These are phyloP conservation scores for Penicillium pancosmium DNA, from an alignment of 495 filamentous ascomycete species.

Conservation along the genomic window DNA sequence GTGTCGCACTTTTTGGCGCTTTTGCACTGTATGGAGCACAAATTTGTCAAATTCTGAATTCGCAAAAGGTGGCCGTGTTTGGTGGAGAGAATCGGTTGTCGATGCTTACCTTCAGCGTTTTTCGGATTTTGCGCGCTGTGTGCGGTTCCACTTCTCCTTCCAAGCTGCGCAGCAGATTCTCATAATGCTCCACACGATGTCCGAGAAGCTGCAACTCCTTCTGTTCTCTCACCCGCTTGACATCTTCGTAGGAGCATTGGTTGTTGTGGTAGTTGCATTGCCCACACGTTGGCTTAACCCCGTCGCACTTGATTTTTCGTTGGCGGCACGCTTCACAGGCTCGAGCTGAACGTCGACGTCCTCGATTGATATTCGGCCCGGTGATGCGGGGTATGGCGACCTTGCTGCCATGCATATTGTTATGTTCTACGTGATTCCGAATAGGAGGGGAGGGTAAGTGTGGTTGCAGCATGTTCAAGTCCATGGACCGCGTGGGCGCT, in stretches of 20 bases:
- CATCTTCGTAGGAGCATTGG: constrained; percentile 56
- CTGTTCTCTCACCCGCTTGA: constrained; percentile 61
- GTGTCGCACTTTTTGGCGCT: constrained; percentile 5
- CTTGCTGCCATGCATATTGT: constrained; percentile 20
- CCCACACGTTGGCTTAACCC: constrained; percentile 53
- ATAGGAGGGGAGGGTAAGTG: not conserved
- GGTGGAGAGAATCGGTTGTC: not conserved
- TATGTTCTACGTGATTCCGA: not conserved
- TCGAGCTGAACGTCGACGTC: constrained; percentile 43
- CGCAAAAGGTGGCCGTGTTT: not conserved
- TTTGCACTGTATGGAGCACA: constrained; percentile 7
- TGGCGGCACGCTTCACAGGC: constrained; percentile 76
- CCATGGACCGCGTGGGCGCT: not conserved
- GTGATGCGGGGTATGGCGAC: constrained; percentile 39
- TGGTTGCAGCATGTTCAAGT: constrained; percentile 2
- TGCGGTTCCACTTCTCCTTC: constrained; percentile 31
- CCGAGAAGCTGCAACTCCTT: constrained; percentile 45
- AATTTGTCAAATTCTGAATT: constrained; percentile 7
- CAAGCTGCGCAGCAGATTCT: constrained; percentile 44
- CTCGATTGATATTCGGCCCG: constrained; percentile 1
- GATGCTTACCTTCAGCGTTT: constrained; percentile 33
- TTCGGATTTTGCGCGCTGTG: constrained; percentile 38
- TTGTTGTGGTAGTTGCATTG: constrained; percentile 55
- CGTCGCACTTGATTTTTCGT: constrained; percentile 65
- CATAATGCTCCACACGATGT: constrained; percentile 48